Percentiles rank a stretch among this genome's conserved stretches.
phyloP scores from a whole-genome alignment of 83 land plant genomes.

The Larix sibirica region DNA sequence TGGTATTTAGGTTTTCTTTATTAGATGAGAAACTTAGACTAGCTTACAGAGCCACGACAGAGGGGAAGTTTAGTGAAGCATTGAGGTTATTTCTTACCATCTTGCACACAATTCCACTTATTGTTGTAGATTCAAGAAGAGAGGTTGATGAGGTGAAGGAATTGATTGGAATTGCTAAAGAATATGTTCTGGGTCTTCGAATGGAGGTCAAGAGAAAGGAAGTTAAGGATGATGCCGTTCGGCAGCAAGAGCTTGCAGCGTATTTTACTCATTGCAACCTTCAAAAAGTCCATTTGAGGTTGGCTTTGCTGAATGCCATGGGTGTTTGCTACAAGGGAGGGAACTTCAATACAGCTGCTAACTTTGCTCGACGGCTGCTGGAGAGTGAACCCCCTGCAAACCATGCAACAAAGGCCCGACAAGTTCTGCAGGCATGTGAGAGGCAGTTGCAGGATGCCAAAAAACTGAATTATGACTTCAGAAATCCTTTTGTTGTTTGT shows the following conservation, averaged over 20 bases:
- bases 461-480: slow-evolving; percentile 67
- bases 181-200: slow-evolving; percentile 64
- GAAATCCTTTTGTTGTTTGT: slow-evolving; percentile 64
- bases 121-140: slow-evolving; percentile 70
- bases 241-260: slow-evolving; percentile 79
- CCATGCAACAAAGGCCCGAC: slow-evolving; percentile 48
- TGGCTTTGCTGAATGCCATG: slow-evolving; percentile 76
- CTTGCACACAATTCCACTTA: slow-evolving; percentile 72
- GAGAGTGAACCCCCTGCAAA: slow-evolving; percentile 56
- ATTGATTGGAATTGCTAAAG: slow-evolving; percentile 62
- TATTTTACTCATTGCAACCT: slow-evolving; percentile 82
- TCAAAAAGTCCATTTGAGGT: slow-evolving; percentile 56
- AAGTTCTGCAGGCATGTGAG: slow-evolving; percentile 69
- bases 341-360: slow-evolving; percentile 62
- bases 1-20: slow-evolving; percentile 55
- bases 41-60: slow-evolving; percentile 71
- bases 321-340: slow-evolving; percentile 47
- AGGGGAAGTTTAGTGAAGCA: slow-evolving; percentile 72
- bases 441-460: slow-evolving; percentile 55
- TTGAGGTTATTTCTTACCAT: slow-evolving; percentile 54
- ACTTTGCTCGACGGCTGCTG: slow-evolving; percentile 59
- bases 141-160: slow-evolving; percentile 85
- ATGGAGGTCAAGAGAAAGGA: slow-evolving; percentile 77
- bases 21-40: slow-evolving; percentile 61
- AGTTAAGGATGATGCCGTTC: slow-evolving; percentile 50